Percentiles rank a stretch among this genome's conserved stretches.
These are phyloP conservation scores for Fusarium sp. DNA, from an alignment of 2,329 filamentous ascomycete species.

Conservation along the genomic window DNA sequence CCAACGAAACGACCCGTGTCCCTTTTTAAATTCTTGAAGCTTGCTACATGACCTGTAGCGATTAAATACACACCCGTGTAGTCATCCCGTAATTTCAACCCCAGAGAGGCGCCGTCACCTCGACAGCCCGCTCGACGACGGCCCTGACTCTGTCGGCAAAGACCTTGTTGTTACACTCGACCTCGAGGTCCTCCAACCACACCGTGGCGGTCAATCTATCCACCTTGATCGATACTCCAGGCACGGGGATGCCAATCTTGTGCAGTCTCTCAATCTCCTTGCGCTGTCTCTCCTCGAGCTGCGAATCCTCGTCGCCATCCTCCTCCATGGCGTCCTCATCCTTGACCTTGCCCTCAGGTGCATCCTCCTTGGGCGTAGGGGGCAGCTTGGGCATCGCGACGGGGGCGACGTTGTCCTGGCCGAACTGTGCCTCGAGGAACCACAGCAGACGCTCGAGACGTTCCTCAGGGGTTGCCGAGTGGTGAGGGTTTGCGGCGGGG, in stretches of 20 bases:
- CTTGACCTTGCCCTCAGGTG: constrained; percentile 46
- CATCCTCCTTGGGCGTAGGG: constrained; percentile 51
- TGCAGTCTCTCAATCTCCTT: constrained; percentile 84
- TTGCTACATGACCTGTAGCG: neutral
- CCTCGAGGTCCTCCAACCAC: constrained; percentile 91
- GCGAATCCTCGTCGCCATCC: constrained; percentile 54
- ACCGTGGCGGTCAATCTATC: constrained; percentile 90
- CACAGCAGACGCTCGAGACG: constrained; percentile 88
- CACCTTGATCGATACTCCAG: constrained; percentile 86
- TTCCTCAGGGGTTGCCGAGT: constrained; percentile 77
- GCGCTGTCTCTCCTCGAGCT: constrained; percentile 67
- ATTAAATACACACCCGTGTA: neutral
- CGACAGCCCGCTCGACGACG: constrained; percentile 89
- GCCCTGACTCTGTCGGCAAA: constrained; percentile 87
- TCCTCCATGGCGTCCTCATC: constrained; percentile 53
- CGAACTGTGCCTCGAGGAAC: constrained; percentile 98
- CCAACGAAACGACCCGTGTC: neutral
- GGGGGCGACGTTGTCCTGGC: constrained; percentile 82
- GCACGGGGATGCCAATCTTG: constrained; percentile 88
- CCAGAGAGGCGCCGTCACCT: constrained; percentile 85
- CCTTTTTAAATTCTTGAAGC: neutral
- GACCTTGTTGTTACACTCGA: constrained; percentile 84
- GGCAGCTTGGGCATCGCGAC: constrained; percentile 74
- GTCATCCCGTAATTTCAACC: constrained; percentile 48
- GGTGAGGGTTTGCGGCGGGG: constrained; percentile 74